Base-by-base conservation (phyloP, 768 basidiomycete species). In the Porphyrellus cyaneotinctus region DNA sequence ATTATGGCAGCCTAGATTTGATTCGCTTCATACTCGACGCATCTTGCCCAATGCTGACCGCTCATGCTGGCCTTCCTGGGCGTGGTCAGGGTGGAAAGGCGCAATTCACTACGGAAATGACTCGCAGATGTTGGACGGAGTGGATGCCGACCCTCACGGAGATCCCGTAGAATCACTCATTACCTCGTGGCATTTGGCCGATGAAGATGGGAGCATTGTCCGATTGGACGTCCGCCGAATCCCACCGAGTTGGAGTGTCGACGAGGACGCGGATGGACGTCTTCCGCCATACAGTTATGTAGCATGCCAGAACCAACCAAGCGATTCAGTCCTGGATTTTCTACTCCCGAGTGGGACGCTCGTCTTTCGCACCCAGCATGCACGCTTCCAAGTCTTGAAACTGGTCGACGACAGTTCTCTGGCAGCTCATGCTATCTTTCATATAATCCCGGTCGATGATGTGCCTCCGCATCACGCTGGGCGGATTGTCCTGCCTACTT, bases 61-160 rank as follows among this genome's bases (percentile, higher is more conserved):
- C 33, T n/a, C 52, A 1, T 22, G 13, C 30, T 66, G 54, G 49
- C 64, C 62, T 6, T 64, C 64, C 15, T 65, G 64, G 64, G 62
- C 64, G 14, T 65, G 64, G 59, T 53, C 64, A 6, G 64, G 59
- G 2, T 65, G 64, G 64, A 57, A 42, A 23, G 64, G 64, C 35
- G 62, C 59, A 10, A 47, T 57, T 14, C 24, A 49, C 8, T 60
- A 55, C n/a, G 28, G 47, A 20, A 13, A 35, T 39, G 53, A 51
- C 30, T 24, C 37, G 17, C 43, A 50, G 5, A 26, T 48, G 39
- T 15, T 47, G 18, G 15, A 43, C 13, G 43, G 57, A n/a, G 20
- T 23, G 1, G 24, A 46, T 10, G 20, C 28, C 2, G 42, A 47
- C 33, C 22, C 23, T 4, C 55, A 53, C 38, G 22, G 22, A 2